Conservation (phyloP, 2,329 filamentous ascomycete species). For the Venturia oleaginea region DNA sequence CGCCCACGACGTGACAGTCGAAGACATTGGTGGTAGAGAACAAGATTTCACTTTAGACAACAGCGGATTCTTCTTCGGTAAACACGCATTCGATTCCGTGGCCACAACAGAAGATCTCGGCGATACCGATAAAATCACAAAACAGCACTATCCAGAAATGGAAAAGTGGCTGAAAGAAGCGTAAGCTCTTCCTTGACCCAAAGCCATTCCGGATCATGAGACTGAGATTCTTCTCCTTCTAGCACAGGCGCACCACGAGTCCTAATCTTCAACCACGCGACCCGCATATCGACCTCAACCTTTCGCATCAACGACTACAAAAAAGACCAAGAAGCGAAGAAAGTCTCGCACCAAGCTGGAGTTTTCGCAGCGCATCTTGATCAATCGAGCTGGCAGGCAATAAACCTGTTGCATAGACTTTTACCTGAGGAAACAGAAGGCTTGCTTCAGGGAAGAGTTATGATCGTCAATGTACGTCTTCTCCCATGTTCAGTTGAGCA, state of each 20-base stretch:
- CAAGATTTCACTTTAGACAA: slow-evolving; percentile 13
- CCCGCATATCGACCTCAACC: background rate
- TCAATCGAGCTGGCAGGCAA: slow-evolving; percentile 10
- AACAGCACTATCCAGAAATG: slow-evolving; percentile 15
- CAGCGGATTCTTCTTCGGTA: slow-evolving; percentile 14
- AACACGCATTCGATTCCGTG: slow-evolving; percentile 2
- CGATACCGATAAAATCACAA: slow-evolving; percentile 12
- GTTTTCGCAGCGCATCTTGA: slow-evolving; percentile 13
- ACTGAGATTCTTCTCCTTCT: background rate
- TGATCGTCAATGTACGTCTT: slow-evolving; percentile 14
- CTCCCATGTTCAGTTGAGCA: background rate
- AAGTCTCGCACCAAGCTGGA: background rate
- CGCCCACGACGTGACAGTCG: slow-evolving; percentile 7
- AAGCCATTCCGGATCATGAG: background rate
- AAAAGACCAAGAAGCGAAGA: background rate
- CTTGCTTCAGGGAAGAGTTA: slow-evolving; percentile 9
- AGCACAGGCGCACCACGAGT: slow-evolving; percentile 13
- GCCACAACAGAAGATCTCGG: slow-evolving; percentile 10
- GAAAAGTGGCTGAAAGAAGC: slow-evolving; percentile 12
- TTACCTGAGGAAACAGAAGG: slow-evolving; percentile 11
- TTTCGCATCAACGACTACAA: background rate
- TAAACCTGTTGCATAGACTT: slow-evolving; percentile 10
- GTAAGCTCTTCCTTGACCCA: background rate
- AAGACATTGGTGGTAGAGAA: slow-evolving; percentile 14
- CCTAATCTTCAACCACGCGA: slow-evolving; percentile 9